Percentiles rank a stretch among this genome's conserved stretches.
Evolutionary conservation across 1,139 yeast genomes (phyloP).

Genomic region (Pichia sp.): DNA sequence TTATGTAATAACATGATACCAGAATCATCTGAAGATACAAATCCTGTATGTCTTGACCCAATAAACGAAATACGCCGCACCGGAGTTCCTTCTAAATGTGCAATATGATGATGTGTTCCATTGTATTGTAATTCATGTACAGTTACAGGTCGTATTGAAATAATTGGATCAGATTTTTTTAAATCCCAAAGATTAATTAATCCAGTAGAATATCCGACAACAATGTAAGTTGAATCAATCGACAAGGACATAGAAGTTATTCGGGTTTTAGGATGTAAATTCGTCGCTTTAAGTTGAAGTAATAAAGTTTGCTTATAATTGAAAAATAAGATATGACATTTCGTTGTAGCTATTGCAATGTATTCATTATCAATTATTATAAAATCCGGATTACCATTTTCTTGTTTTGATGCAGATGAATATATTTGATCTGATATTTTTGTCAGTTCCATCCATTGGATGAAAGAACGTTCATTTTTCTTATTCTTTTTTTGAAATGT

Average conservation of each 20-base stretch:
- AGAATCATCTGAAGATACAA: conserved; percentile 52
- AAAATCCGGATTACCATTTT: conserved; percentile 46
- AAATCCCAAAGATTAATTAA: conserved; percentile 43
- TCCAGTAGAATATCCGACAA: conserved; percentile 42
- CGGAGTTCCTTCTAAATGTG: conserved; percentile 45
- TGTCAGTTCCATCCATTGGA: conserved; percentile 38
- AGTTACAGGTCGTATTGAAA: conserved; percentile 32
- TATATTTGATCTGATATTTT: conserved; percentile 36
- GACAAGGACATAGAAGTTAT: conserved; percentile 34
- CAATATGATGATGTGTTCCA: conserved; percentile 35
- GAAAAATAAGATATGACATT: conserved; percentile 54
- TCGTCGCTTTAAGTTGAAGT: conserved; percentile 16
- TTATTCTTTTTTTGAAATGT: background rate
- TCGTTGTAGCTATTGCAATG: conserved; percentile 57
- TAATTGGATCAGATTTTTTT: conserved; percentile 28
- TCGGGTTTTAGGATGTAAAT: conserved; percentile 20
- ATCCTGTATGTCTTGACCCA: conserved; percentile 49
- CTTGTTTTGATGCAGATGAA: conserved; percentile 32
- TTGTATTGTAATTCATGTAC: conserved; percentile 13
- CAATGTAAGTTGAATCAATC: conserved; percentile 45
- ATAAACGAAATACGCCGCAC: conserved; percentile 48
- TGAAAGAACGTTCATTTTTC: background rate
- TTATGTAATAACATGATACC: conserved; percentile 60
- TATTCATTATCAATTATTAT: conserved; percentile 42
- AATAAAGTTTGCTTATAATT: conserved; percentile 48